Conservation (phyloP, 2,329 filamentous ascomycete genomes). For the Corynespora cassiicola region DNA sequence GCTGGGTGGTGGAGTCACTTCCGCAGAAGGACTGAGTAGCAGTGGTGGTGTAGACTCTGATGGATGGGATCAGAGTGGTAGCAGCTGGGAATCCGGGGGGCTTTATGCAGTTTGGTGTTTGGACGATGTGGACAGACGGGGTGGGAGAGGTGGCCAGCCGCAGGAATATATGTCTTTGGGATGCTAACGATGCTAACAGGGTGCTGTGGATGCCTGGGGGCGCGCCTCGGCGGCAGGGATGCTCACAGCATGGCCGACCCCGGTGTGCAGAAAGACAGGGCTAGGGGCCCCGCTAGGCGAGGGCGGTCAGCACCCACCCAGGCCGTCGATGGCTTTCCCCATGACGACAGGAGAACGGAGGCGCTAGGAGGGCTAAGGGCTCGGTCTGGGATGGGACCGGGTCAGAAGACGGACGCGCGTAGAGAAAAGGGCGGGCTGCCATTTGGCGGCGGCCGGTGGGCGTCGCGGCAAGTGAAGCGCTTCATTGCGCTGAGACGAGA, state of each 20-base stretch:
- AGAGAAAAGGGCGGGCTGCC: too few relatives aligned
- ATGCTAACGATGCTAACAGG: slow-evolving; percentile 15
- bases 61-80: slow-evolving; percentile 13
- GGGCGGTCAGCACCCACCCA: slow-evolving; percentile 33
- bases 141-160: too few relatives aligned
- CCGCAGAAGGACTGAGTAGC: slow-evolving; percentile 19
- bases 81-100: slow-evolving; percentile 8
- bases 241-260: slow-evolving; percentile 17
- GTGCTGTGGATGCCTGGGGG: slow-evolving; percentile 24
- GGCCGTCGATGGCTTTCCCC: slow-evolving; percentile 4
- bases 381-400: slow-evolving; percentile 21
- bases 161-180: slow-evolving; percentile 38
- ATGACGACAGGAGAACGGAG: slow-evolving; percentile 36
- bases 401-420: slow-evolving; percentile 34
- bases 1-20: slow-evolving; percentile 36
- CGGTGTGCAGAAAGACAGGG: too few relatives aligned
- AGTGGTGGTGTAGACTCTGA: slow-evolving; percentile 19
- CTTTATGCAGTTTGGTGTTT: slow-evolving; percentile 13
- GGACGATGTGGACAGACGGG: slow-evolving; percentile 29
- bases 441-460: too few relatives aligned
- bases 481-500: too few relatives aligned
- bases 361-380: slow-evolving; percentile 15
- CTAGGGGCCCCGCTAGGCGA: slow-evolving; percentile 26
- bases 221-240: slow-evolving; percentile 13
- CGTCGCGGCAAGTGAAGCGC: too few relatives aligned